A percentile compares a stretch with the other conserved stretches of the same genome.
phyloP scores from a whole-genome alignment of 257 asterid genomes.

The Fraxinus anomala region DNA sequence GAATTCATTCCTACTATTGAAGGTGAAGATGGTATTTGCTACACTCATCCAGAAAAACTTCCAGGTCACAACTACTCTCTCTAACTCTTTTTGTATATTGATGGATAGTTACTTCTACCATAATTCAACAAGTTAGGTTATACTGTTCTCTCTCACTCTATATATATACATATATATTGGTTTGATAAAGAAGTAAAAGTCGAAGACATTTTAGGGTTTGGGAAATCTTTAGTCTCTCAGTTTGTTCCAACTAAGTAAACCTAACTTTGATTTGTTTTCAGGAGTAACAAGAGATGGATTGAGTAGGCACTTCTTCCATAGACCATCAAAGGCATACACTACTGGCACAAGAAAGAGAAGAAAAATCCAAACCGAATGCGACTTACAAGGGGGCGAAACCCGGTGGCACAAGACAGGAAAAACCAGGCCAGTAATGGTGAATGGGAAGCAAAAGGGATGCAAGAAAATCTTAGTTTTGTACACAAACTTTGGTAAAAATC shows the following conservation, averaged over 20 bases:
- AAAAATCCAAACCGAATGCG: constrained; percentile 89
- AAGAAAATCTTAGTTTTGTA: constrained; percentile 87
- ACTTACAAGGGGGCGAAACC: constrained; percentile 91
- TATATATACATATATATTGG: no score
- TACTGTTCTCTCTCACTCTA: constrained; percentile 4
- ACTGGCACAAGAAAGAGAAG: constrained; percentile 95
- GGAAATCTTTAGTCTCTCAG: neutral
- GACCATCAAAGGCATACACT: constrained; percentile 98
- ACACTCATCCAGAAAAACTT: constrained; percentile 59
- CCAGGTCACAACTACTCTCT: constrained; percentile 47
- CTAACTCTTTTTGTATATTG: constrained; percentile 8
- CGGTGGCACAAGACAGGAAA: constrained; percentile 99
- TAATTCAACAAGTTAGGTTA: constrained; percentile 55
- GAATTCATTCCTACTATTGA: constrained; percentile 57
- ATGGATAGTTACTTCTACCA: constrained; percentile 31
- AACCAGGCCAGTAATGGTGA: constrained; percentile 89
- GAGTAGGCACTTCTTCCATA: constrained; percentile 92
- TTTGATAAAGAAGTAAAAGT: no score
- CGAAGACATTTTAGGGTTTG: constrained; percentile 50
- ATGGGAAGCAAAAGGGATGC: constrained; percentile 94
- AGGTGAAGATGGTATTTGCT: constrained; percentile 63
- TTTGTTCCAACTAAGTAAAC: constrained; percentile 60
- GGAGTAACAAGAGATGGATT: constrained; percentile 96
- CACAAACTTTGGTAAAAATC: constrained; percentile 89
- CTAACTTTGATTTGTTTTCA: constrained; percentile 55